Base-by-base conservation (phyloP, 2,329 filamentous ascomycete genomes). In the Aspergillus sp. region DNA sequence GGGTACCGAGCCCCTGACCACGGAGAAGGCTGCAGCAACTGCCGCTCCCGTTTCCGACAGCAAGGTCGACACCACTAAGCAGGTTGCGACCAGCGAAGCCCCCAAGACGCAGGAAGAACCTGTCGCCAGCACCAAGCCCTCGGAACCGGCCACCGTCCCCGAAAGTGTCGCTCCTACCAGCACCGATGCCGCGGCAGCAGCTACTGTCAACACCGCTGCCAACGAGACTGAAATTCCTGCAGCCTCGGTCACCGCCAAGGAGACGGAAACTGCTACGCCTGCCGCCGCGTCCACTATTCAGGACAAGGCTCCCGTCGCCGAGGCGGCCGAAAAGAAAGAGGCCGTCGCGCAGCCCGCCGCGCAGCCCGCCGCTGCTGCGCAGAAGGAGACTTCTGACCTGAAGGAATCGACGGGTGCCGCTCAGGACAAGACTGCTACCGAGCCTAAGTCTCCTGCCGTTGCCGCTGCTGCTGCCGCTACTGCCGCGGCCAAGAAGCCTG, bases 151-250 rank as follows among this genome's bases (percentile, higher is more conserved):
- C 14, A 20, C 42, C 42, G 32, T 36, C 10, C 32, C 32, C 10
- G 32, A 10, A 42, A 42, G 16, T 42, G 36, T 12, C 36, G 36
- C 12, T 16, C 36, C 36, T 36, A 66, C 65, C n/a, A 67, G 63
- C 9, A 68, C 62, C 4, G 55, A 59, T 32, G 64, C 68, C 7
- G 62, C 66, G 14, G 55, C 65, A 49, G 63, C 60, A 36, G 16
- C 36, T 14, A 42, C 36, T 6, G 60, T 64, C 50, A 63, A 63
- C 58, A 67, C 65, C 61, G 51, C 32, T 36, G 32, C 60, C 24
- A 63, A 70, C 50, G 66, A 66, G 52, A 55, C 57, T 14, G 57
- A 62, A 5, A 42, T 62, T 12, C 52, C 58, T 4, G 59, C 54
- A 4, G 52, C 59, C n/a, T 32, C 42, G 26, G 49, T 39, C 7